phyloP scores from a whole-genome alignment of 345 rosid species.

The Eucalyptus guilfoylei region DNA sequence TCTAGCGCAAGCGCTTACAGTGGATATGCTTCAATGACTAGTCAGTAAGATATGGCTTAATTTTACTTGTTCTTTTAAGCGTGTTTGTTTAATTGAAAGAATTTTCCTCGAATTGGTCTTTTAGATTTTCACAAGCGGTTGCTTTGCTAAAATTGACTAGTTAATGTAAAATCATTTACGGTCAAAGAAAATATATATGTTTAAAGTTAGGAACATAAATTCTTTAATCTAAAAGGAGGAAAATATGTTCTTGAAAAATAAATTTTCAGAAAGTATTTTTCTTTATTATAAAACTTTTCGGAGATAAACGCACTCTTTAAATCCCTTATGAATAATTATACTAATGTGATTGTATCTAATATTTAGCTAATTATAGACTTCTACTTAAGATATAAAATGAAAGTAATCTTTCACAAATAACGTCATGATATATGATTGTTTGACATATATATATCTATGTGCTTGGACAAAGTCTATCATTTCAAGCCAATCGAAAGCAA shows the following conservation, averaged over 20 bases:
- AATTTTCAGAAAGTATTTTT: neutral
- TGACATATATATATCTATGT: neutral
- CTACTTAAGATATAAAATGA: neutral
- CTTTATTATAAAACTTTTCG: neutral
- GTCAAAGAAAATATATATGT: neutral
- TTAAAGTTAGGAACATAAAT: neutral
- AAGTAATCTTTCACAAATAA: neutral
- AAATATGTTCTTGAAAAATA: too few species aligned
- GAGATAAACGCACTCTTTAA: neutral
- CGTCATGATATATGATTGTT: neutral
- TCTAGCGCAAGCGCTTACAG: neutral
- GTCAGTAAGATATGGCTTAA: neutral
- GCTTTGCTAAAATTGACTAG: neutral
- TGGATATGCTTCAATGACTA: neutral
- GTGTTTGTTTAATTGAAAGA: neutral
- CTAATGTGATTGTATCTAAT: neutral
- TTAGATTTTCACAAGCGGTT: neutral
- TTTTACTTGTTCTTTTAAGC: neutral
- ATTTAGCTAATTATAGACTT: neutral
- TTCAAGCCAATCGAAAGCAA: neutral
- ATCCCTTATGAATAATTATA: neutral
- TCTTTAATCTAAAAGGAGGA: neutral
- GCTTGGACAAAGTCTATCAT: neutral
- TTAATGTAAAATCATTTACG: neutral
- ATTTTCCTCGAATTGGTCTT: neutral